phyloP scores from a whole-genome alignment of 805 yeast species.

The Saccharomyces eubayanus region DNA sequence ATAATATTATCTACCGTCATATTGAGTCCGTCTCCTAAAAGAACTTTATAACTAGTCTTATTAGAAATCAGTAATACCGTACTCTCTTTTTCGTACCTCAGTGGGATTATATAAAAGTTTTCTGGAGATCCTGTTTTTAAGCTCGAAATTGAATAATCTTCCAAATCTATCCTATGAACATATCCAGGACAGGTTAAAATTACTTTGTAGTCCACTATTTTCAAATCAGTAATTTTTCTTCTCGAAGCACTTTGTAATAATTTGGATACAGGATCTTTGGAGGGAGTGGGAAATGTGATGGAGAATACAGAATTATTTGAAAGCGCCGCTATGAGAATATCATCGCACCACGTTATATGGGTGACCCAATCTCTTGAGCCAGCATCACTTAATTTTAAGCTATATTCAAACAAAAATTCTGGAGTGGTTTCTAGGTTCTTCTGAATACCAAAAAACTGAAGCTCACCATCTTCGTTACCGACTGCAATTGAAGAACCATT shows the following conservation, averaged over 20 bases:
- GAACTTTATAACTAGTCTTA: constrained; percentile 12
- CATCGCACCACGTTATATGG: constrained; percentile 10
- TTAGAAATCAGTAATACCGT: constrained; percentile 15
- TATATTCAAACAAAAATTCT: background rate
- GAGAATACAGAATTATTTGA: constrained; percentile 22
- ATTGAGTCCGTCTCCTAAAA: constrained; percentile 8
- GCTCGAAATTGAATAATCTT: background rate
- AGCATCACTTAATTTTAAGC: background rate
- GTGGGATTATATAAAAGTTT: constrained; percentile 17
- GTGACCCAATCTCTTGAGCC: constrained; percentile 18
- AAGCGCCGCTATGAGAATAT: constrained; percentile 9
- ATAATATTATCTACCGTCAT: constrained; percentile 14
- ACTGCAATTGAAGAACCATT: constrained; percentile 15
- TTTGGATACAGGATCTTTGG: background rate
- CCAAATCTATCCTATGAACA: constrained; percentile 9
- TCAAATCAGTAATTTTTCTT: constrained; percentile 17
- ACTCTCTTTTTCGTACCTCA: constrained; percentile 3
- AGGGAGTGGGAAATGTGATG: background rate
- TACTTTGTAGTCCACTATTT: constrained; percentile 8
- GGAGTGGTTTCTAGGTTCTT: background rate
- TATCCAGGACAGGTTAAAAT: constrained; percentile 12
- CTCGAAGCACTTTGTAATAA: constrained; percentile 10
- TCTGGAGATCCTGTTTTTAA: constrained; percentile 3
- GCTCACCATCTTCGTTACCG: constrained; percentile 23
- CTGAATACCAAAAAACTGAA: constrained; percentile 1